A percentile compares a stretch with the other conserved stretches of the same genome.
Evolutionary conservation across 768 basidiomycete species (phyloP).

Genomic region (Suillus variegatus): DNA sequence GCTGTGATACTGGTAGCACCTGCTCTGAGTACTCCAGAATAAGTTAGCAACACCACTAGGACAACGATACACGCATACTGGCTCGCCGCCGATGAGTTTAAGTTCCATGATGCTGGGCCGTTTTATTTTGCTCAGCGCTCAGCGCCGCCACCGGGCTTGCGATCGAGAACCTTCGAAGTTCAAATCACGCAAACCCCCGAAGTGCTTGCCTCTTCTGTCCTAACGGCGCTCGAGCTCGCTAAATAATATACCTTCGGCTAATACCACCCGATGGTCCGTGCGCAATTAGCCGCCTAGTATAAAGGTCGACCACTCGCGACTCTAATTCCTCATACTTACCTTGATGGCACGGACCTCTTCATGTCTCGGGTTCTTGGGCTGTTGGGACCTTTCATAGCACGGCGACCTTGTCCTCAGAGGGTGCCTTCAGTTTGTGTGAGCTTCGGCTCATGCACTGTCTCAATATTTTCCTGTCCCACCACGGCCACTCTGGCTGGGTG

Average conservation of each 20-base stretch:
- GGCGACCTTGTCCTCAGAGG: slow-evolving; percentile 51
- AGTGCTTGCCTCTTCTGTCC: too few species aligned
- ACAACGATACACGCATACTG: not conserved
- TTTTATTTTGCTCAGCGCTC: not conserved
- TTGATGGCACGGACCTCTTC: slow-evolving; percentile 56
- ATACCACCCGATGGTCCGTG: slow-evolving; percentile 15
- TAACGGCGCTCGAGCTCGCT: too few species aligned
- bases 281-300: slow-evolving; percentile 19
- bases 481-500: slow-evolving; percentile 37
- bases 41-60: not conserved
- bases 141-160: too few species aligned
- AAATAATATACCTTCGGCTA: not conserved
- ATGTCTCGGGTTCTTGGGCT: slow-evolving; percentile 53
- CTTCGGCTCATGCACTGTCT: slow-evolving; percentile 41
- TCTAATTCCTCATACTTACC: slow-evolving; percentile 47
- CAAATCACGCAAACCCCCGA: too few species aligned
- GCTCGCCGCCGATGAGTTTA: not conserved
- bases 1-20: not conserved
- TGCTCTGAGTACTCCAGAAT: not conserved
- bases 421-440: slow-evolving; percentile 42
- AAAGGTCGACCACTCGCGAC: slow-evolving; percentile 16
- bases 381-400: slow-evolving; percentile 54
- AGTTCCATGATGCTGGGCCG: not conserved
- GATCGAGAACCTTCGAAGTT: too few species aligned
- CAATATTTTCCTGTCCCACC: slow-evolving; percentile 47